phyloP scores from a whole-genome alignment of 202 grass and related monocot genomes.

The Digitaria exilis region DNA sequence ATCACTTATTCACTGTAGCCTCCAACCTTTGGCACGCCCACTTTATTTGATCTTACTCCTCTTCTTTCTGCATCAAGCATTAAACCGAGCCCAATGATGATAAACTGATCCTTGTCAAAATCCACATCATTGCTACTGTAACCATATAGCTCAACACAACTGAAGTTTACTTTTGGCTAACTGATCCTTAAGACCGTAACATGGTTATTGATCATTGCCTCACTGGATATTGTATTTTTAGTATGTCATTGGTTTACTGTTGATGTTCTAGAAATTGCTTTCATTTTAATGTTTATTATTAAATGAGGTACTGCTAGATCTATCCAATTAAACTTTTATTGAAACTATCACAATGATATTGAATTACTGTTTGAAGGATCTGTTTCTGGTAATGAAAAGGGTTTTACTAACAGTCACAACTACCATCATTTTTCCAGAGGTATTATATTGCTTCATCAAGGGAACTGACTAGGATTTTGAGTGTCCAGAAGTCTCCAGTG shows the following conservation, averaged over 20 bases:
- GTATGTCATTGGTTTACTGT: not conserved
- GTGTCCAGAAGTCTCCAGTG: slow-evolving; percentile 96
- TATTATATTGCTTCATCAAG: slow-evolving; percentile 99
- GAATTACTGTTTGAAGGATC: slow-evolving; percentile 14
- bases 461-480: slow-evolving; percentile 90
- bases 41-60: too few species aligned
- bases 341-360: not conserved
- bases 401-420: slow-evolving; percentile 41
- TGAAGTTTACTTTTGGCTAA: not conserved
- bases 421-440: slow-evolving; percentile 60
- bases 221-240: too few species aligned
- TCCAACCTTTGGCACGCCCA: too few species aligned
- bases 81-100: too few species aligned
- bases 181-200: slow-evolving; percentile 19
- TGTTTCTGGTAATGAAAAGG: slow-evolving; percentile 26
- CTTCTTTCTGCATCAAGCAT: too few species aligned
- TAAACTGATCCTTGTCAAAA: too few species aligned
- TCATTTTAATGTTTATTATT: not conserved
- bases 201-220: not conserved
- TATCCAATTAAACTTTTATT: not conserved
- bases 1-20: too few species aligned
- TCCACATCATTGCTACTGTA: too few species aligned
- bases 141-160: too few species aligned
- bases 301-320: not conserved
- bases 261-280: not conserved